Evolutionary conservation across 2,329 filamentous ascomycete species (phyloP).

Genomic region (Mycosphaerella arachidis): DNA sequence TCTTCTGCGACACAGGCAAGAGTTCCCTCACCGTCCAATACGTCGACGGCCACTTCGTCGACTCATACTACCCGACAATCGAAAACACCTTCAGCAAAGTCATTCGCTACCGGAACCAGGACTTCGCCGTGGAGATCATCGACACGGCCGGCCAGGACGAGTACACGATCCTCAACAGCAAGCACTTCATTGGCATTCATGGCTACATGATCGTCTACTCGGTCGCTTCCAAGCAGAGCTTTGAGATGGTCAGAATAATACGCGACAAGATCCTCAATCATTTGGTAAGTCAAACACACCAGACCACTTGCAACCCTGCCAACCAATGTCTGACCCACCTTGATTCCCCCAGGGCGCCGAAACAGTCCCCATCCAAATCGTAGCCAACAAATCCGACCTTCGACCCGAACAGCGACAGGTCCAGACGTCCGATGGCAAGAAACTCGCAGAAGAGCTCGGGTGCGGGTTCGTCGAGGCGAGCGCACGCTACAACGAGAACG

Average conservation of each 20-base stretch:
- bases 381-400: constrained; percentile 95
- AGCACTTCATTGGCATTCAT: constrained; percentile 98
- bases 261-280: constrained; percentile 97
- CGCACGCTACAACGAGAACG: constrained; percentile 90
- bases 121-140: constrained; percentile 94
- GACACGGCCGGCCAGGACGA: constrained; percentile 97
- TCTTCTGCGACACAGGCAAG: constrained; percentile 62
- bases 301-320: not conserved
- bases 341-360: constrained; percentile 66
- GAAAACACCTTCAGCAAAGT: constrained; percentile 98
- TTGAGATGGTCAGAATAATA: constrained; percentile 96
- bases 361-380: constrained; percentile 85
- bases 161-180: constrained; percentile 96
- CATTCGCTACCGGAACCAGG: constrained; percentile 87
- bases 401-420: constrained; percentile 91
- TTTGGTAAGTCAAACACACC: constrained; percentile 57
- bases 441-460: constrained; percentile 77
- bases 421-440: constrained; percentile 75
- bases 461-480: constrained; percentile 95
- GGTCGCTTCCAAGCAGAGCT: constrained; percentile 88
- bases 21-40: constrained; percentile 95
- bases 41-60: constrained; percentile 96
- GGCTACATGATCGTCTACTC: constrained; percentile 98
- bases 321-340: not conserved
- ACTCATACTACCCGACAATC: constrained; percentile 98